Evolutionary conservation across 2,329 filamentous ascomycete species (phyloP).

Genomic region (Claviceps arundinis): DNA sequence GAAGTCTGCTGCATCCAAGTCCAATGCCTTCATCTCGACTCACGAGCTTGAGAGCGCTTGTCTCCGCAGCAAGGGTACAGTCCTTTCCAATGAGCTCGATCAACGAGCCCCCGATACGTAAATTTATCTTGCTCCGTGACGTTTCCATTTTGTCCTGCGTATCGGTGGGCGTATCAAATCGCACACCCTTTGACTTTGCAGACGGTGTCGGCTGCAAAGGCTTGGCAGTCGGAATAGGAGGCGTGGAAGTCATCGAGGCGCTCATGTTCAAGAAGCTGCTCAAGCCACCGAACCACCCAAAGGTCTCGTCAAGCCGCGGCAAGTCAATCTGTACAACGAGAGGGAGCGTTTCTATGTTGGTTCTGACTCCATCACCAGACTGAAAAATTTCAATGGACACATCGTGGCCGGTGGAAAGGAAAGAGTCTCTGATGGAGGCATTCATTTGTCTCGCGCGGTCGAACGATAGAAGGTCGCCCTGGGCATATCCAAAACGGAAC

Average conservation of each 20-base stretch:
- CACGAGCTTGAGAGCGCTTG: slow-evolving; percentile 70
- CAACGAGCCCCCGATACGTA: slow-evolving; percentile 63
- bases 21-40: slow-evolving; percentile 60
- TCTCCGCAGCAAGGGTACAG: slow-evolving; percentile 60
- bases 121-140: slow-evolving; percentile 55
- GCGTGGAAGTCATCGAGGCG: slow-evolving; percentile 65
- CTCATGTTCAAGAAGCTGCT: slow-evolving; percentile 85
- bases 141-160: slow-evolving; percentile 32
- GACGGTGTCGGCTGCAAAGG: slow-evolving; percentile 24
- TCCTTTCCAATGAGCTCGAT: slow-evolving; percentile 65
- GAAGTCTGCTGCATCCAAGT: slow-evolving; percentile 62
- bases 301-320: slow-evolving; percentile 69
- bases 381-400: slow-evolving; percentile 40
- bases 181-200: slow-evolving; percentile 40
- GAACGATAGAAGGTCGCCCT: slow-evolving; percentile 51
- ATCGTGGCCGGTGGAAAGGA: slow-evolving; percentile 44
- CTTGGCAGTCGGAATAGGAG: slow-evolving; percentile 31
- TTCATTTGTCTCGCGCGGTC: slow-evolving; percentile 43
- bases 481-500: slow-evolving; percentile 48
- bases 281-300: slow-evolving; percentile 80
- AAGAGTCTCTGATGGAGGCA: slow-evolving; percentile 44
- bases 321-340: slow-evolving; percentile 66
- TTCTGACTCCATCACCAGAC: slow-evolving; percentile 29
- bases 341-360: slow-evolving; percentile 64
- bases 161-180: slow-evolving; percentile 41